Evolutionary conservation across 495 filamentous ascomycete genomes (phyloP).

Genomic region (Sphaerosporella brunnea): DNA sequence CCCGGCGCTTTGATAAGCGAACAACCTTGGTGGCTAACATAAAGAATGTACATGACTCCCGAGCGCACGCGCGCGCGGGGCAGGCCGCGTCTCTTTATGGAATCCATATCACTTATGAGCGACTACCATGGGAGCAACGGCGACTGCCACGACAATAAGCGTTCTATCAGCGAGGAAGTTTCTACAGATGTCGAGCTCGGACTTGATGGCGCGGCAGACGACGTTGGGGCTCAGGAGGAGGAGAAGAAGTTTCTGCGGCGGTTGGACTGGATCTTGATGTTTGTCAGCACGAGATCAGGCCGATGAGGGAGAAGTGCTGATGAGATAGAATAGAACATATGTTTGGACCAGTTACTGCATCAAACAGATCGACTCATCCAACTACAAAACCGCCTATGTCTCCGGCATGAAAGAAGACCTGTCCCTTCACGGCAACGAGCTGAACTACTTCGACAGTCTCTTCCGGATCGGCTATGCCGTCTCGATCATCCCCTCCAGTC

Average conservation of each 20-base stretch:
- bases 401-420: slow-evolving; percentile 5
- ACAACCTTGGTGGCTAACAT: too few species aligned
- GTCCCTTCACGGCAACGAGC: slow-evolving; percentile 6
- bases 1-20: too few species aligned
- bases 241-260: slow-evolving; percentile 3
- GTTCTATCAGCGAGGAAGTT: not conserved
- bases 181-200: not conserved
- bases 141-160: not conserved
- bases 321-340: not conserved
- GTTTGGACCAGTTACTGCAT: slow-evolving; percentile 6
- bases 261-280: slow-evolving; percentile 4
- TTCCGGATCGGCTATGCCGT: slow-evolving; percentile 10
- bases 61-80: too few species aligned
- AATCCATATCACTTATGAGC: not conserved
- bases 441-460: slow-evolving; percentile 7
- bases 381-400: slow-evolving; percentile 8
- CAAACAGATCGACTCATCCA: slow-evolving; percentile 7
- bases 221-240: not conserved
- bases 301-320: not conserved
- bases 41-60: too few species aligned
- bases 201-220: not conserved
- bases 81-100: too few species aligned
- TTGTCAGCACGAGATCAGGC: not conserved
- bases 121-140: not conserved
- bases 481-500: slow-evolving; percentile 4